Evolutionary conservation across 2,329 filamentous ascomycete species (phyloP).

Genomic region (Pleoardoris graminearum): DNA sequence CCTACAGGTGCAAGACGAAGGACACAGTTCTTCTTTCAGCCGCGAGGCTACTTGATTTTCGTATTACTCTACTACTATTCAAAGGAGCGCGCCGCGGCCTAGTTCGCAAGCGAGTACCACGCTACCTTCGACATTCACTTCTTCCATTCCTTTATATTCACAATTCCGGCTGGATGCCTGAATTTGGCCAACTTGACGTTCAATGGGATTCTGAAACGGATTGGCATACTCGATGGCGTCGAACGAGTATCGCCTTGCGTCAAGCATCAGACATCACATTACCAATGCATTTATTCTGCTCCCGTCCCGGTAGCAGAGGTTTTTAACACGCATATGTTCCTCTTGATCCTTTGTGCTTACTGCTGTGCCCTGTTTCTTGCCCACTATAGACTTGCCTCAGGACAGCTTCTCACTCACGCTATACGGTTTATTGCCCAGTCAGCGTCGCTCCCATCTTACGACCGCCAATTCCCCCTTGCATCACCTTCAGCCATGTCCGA

Average conservation of each 20-base stretch:
- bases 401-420: not conserved
- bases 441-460: not conserved
- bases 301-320: conserved; percentile 1
- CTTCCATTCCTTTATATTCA: conserved; percentile 3
- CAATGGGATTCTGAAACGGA: not conserved
- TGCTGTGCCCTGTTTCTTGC: not conserved
- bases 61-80: not conserved
- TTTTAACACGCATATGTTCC: not conserved
- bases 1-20: conserved; percentile 33
- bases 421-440: not conserved
- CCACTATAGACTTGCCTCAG: not conserved
- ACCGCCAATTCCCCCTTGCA: conserved; percentile 5
- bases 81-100: not conserved
- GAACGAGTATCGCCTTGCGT: conserved; percentile 2
- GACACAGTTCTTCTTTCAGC: not conserved
- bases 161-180: not conserved
- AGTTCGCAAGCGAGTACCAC: conserved; percentile 5
- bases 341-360: not conserved
- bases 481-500: conserved; percentile 8
- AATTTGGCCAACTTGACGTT: not conserved
- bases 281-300: conserved; percentile 13
- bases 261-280: conserved; percentile 8
- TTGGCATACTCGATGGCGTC: not conserved
- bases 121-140: conserved; percentile 9
- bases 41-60: conserved; percentile 5